A percentile compares a stretch with the other conserved stretches of the same genome.
Evolutionary conservation across 257 asterid species (phyloP).

Genomic region (Primulina huaijiensis): DNA sequence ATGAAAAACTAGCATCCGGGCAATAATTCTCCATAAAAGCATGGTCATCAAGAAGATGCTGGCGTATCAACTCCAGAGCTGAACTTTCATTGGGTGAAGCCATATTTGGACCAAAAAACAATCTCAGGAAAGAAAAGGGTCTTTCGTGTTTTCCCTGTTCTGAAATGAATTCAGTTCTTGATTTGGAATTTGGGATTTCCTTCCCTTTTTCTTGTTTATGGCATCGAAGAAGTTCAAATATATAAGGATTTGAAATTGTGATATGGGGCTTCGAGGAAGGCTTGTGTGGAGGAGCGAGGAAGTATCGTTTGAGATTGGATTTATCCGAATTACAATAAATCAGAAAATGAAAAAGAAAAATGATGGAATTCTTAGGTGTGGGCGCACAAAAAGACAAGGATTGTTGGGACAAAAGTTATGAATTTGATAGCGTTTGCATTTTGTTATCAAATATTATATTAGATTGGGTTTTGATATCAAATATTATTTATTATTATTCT

Average conservation of each 20-base stretch:
- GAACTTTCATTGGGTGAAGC: slow-evolving; percentile 48
- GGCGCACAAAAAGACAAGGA: background rate
- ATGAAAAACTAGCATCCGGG: slow-evolving; percentile 9
- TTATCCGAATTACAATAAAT: background rate
- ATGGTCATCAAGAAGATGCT: slow-evolving; percentile 65
- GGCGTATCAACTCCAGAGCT: slow-evolving; percentile 68
- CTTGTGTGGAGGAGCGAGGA: slow-evolving; percentile 31
- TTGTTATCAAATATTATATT: too few relatives aligned
- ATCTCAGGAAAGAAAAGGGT: background rate
- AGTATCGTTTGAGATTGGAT: slow-evolving; percentile 18
- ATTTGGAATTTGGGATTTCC: background rate
- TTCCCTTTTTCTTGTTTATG: slow-evolving; percentile 6
- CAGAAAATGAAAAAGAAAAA: background rate
- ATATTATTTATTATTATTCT: too few relatives aligned
- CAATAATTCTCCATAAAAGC: slow-evolving; percentile 46
- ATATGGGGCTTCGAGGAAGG: slow-evolving; percentile 31
- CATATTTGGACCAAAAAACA: slow-evolving; percentile 27
- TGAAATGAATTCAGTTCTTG: background rate
- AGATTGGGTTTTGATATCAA: too few relatives aligned
- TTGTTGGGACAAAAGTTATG: background rate
- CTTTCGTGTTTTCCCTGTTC: background rate
- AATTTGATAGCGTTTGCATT: too few relatives aligned
- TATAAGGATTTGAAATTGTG: slow-evolving; percentile 26
- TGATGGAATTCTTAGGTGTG: slow-evolving; percentile 9
- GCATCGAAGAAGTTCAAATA: slow-evolving; percentile 37